phyloP scores from a whole-genome alignment of 805 yeast genomes.

The Sporopachydermia lactativora region DNA sequence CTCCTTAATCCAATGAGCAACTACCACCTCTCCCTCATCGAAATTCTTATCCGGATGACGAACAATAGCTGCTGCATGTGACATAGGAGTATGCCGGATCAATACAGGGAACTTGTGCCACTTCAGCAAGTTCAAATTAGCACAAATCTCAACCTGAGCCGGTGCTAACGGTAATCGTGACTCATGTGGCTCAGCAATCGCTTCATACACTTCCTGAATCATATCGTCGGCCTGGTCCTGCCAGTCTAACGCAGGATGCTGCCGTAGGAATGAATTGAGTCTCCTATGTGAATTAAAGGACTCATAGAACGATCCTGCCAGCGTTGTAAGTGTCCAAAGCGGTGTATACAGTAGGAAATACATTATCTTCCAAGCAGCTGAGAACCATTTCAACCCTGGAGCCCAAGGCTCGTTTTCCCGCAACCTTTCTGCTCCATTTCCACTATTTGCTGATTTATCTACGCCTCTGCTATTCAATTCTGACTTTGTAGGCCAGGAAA shows the following conservation, averaged over 20 bases:
- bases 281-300: conserved; percentile 26
- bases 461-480: no score
- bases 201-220: conserved; percentile 49
- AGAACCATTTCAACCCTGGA: conserved; percentile 11
- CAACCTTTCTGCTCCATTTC: conserved; percentile 1
- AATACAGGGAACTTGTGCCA: conserved; percentile 68
- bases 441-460: neutral
- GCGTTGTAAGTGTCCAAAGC: neutral
- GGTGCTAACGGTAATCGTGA: conserved; percentile 14
- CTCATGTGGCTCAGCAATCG: conserved; percentile 24
- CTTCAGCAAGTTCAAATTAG: conserved; percentile 37
- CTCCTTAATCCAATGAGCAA: conserved; percentile 45
- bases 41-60: conserved; percentile 41
- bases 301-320: conserved; percentile 25
- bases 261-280: conserved; percentile 17
- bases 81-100: conserved; percentile 46
- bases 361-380: conserved; percentile 32
- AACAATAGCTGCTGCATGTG: conserved; percentile 77
- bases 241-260: conserved; percentile 12
- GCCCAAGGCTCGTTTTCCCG: neutral
- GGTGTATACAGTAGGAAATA: conserved; percentile 31
- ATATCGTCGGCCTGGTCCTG: conserved; percentile 50
- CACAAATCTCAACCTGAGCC: conserved; percentile 38
- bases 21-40: conserved; percentile 56
- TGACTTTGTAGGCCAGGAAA: no score